phyloP scores from a whole-genome alignment of 805 yeast species.

The Starmerella sirachaensis region DNA sequence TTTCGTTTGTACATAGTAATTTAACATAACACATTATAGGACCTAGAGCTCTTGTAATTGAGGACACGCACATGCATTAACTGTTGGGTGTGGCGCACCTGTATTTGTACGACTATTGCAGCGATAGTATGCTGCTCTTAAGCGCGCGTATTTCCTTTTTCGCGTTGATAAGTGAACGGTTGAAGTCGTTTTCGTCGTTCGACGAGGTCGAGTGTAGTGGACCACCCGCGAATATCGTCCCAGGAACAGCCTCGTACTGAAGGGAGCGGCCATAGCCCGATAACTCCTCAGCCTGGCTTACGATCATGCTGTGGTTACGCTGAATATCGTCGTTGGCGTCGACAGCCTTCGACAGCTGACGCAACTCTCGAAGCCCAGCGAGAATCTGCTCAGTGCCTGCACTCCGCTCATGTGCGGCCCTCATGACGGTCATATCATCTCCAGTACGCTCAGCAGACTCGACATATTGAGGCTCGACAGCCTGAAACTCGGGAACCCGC shows the following conservation, averaged over 20 bases:
- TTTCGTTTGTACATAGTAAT: background rate
- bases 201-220: background rate
- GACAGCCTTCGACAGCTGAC: background rate
- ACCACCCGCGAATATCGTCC: background rate
- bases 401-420: background rate
- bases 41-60: background rate
- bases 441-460: slow-evolving; percentile 15
- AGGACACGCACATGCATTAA: background rate
- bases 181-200: slow-evolving; percentile 1
- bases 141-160: slow-evolving; percentile 15
- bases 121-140: slow-evolving; percentile 12
- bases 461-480: slow-evolving; percentile 16
- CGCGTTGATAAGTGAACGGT: slow-evolving; percentile 7
- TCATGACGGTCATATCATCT: background rate
- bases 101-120: background rate
- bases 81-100: too few species aligned
- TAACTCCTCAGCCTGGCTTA: slow-evolving; percentile 14
- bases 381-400: background rate
- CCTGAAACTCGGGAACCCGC: slow-evolving; percentile 18
- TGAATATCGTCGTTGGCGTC: slow-evolving; percentile 7
- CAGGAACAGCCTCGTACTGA: slow-evolving; percentile 12
- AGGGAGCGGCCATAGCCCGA: slow-evolving; percentile 9
- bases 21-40: background rate
- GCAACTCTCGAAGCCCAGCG: slow-evolving; percentile 4
- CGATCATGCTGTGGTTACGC: slow-evolving; percentile 2